Evolutionary conservation across 1,284 basidiomycete species (phyloP), one percentile per base, ranked within the genome.

Genomic region (Flammula alnicola): DNA sequence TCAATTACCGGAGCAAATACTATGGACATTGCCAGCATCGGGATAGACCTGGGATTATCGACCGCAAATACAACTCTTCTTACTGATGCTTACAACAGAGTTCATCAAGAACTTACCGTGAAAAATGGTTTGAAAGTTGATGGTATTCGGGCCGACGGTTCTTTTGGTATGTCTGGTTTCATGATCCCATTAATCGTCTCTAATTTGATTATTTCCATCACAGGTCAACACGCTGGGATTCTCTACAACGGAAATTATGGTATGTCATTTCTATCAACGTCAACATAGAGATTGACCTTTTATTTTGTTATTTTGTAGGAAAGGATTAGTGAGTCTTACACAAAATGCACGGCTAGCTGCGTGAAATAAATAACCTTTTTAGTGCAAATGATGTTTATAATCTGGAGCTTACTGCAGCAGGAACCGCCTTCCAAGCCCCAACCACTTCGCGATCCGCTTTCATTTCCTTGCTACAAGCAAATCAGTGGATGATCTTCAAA

Each of bases 241-340:
- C 57, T 85, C 16, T 86, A 86, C 62, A 84, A 81, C 51, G 85
- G 82, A 46, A 83, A 83, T 63, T 84, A 84, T 51, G 69, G 67
- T 61, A 43, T 36, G 63, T 49, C 22, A 2, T 25, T 25, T 23
- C n/a, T 9, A 27, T 39, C 5, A 3, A 14, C 8, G 10, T 25
- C n/a, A n/a, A 6, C 16, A 7, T 29, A 29, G n/a, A 16, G 20
- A 4, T 16, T 23, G 30, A 29, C 7, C 26, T n/a, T 19, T 16
- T 20, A 3, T 4, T 11, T 43, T 7, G n/a, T n/a, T n/a, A n/a
- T 20, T 14, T 14, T 44, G 4, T 41, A 69, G 82, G 83, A 35
- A 83, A 81, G 61, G 81, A 80, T 60, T 84, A 74, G 80, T 83
- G 54, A 55, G 79, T 37, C 1, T 3, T 37, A 11, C 19, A 23